Evolutionary conservation across 495 filamentous ascomycete genomes (phyloP).

Genomic region (Penicillium roqueforti): DNA sequence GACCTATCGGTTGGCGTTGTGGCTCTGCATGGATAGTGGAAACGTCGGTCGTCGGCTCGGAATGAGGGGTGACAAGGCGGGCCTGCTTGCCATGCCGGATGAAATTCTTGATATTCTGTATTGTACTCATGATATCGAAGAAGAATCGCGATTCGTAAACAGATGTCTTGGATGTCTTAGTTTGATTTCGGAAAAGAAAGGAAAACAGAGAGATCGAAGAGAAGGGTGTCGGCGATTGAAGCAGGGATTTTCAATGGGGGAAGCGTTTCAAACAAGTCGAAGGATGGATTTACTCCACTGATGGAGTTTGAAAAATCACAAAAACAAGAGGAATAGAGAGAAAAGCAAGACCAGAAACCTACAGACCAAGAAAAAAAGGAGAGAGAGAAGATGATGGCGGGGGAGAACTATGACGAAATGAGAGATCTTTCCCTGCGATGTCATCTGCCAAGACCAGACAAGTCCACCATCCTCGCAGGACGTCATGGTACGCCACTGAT

Average conservation of each 20-base stretch:
- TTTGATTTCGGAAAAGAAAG: background rate
- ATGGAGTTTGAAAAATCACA: background rate
- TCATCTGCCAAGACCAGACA: constrained; percentile 18
- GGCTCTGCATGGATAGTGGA: constrained; percentile 64
- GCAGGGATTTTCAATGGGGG: constrained; percentile 46
- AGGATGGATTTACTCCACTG: background rate
- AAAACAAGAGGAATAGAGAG: background rate
- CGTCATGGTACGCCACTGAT: constrained; percentile 21
- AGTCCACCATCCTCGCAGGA: constrained; percentile 3
- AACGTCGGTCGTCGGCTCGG: constrained; percentile 64
- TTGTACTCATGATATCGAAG: constrained; percentile 59
- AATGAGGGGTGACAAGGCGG: constrained; percentile 59
- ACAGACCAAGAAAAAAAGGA: constrained; percentile 51
- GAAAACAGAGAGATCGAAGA: background rate
- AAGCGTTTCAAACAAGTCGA: background rate
- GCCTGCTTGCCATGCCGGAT: constrained; percentile 98
- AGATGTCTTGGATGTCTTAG: constrained; percentile 9
- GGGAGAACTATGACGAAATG: constrained; percentile 44
- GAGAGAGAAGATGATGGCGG: constrained; percentile 66
- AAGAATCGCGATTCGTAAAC: background rate
- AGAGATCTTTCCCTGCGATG: constrained; percentile 22
- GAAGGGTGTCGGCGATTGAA: constrained; percentile 53
- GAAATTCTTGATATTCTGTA: constrained; percentile 93
- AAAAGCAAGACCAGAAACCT: background rate
- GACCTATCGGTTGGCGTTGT: constrained; percentile 48